Evolutionary conservation across 208 protist species (phyloP), one percentile per base, ranked within the genome.

Genomic region (Wallacemonas sp.): DNA sequence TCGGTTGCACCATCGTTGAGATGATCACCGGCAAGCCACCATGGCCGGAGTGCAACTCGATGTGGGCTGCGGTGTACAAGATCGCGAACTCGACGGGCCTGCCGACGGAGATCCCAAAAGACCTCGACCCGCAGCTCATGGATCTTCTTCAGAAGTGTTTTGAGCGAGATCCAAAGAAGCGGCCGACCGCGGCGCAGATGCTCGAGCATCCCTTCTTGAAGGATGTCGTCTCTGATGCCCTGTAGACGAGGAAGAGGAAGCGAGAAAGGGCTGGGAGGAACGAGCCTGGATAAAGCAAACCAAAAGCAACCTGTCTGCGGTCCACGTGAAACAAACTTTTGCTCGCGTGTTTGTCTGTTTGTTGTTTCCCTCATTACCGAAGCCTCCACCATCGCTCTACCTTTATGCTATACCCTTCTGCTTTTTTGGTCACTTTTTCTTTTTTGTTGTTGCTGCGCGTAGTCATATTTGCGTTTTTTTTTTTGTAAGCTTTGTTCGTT

Each of bases 1-100:
- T 95, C 19, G 96, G 96, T 31, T 98, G 96, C 70, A 97, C 94
- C 9, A 87, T 94, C 12, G 91, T 98, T 1, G 95, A 98, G 54
- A 96, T 98, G 94, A 70, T 96, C 38, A 94, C 84, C n/a, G 91
- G 91, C 31, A 86, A 87, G 59, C 86, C 88, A n/a, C 91, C 91
- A 60, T 94, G 88, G 91, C 91, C 91, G 34, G 86, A 92, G 75
- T 91, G 88, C 66, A 92, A 92, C 72, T 91, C 82, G 22, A 89
- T 89, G 84, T 93, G 84, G 84, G 82, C 84, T 1, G 86, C 88
- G 12, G 86, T 95, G 49, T 95, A 92, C 71, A 93, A 93, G 62
- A 96, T 94, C 46, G 86, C 84, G 6, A 84, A 95, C 70, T 88
- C 85, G 2, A 93, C 84, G 2, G 90, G 86, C 19, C 49, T 93